Conservation (phyloP, 257 asterid species). For the Ballota nigra region DNA sequence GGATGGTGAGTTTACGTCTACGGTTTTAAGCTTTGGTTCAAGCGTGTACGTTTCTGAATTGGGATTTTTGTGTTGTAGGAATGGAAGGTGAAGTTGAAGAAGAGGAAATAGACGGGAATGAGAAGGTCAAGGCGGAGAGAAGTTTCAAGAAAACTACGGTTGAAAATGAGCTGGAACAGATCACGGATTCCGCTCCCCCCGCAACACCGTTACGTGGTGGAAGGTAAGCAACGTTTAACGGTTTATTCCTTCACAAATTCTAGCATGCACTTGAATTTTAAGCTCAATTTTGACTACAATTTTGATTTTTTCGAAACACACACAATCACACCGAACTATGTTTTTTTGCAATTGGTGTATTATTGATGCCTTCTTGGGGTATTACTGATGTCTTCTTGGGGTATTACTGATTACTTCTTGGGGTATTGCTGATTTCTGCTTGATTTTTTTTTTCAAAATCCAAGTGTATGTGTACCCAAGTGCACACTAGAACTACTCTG, state of each 20-base stretch:
- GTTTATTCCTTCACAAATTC: no score
- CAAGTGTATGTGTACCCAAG: no score
- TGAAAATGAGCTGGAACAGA: constrained; percentile 46
- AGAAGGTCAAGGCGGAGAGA: constrained; percentile 35
- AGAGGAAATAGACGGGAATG: constrained; percentile 49
- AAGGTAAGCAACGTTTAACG: constrained; percentile 41
- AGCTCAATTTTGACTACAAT: no score
- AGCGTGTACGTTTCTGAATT: constrained; percentile 16
- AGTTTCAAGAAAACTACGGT: constrained; percentile 31
- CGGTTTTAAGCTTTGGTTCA: background rate
- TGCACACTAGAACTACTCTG: no score
- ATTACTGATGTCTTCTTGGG: no score
- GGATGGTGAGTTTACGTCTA: constrained; percentile 54
- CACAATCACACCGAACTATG: background rate
- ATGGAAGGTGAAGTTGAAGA: constrained; percentile 64
- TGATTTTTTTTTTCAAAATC: no score
- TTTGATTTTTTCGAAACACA: no score
- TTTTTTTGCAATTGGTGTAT: no score
- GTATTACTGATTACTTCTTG: no score
- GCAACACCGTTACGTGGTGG: constrained; percentile 62
- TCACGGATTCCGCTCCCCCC: constrained; percentile 49
- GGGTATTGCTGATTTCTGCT: no score
- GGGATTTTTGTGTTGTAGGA: constrained; percentile 43
- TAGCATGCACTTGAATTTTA: no score
- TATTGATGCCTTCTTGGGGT: no score